Base-by-base conservation (phyloP, 163 green algal genomes). In the Chloromonas sp. region DNA sequence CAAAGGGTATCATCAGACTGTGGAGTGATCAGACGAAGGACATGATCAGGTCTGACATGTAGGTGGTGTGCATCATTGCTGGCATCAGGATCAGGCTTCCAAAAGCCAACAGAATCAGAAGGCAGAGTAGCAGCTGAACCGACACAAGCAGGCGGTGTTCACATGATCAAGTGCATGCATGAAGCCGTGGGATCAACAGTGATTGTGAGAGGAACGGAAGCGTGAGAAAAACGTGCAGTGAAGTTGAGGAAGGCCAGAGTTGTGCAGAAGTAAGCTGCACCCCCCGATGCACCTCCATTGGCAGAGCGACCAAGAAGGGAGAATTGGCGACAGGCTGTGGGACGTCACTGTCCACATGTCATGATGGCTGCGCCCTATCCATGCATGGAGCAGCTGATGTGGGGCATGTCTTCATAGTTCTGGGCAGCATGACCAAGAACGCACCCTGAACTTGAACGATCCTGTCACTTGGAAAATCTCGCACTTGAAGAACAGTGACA, bases 401-500 rank as follows among this genome's bases (percentile, higher is more conserved):
- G 60, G 5, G 3, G 81, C 8, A 5, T 79, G 13, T 58, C 58
- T 1, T 36, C 36, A 36, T 36, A 36, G 36, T 36, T 36, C 36
- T 36, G 36, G 36, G 36, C 36, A 36, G 36, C 36, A 36, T 36
- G 36, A 36, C 36, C 36, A 36, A 36, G 36, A 36, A 58, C 77
- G 36, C 60, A 86, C 83, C 1, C 92, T 85, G 79, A 92, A 91
- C 83, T 95, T 95, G 87, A 97, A 96, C 1, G 90, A 86, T 0
- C 92, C 93, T 62, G 58, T 85, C 77, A 60, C n/a, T 79, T 97
- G 94, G 13, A 97, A 94, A 0, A 87, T 82, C 78, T 97, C 94
- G 58, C 88, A 93, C 81, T 97, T 97, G 87, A 97, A 97, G 83
- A 90, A 87, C 11, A 97, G 79, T 0, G 84, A 0, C 14, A 78